Base-by-base conservation (phyloP, 2,329 filamentous ascomycete species). In the Tolypocladium guangdongense region DNA sequence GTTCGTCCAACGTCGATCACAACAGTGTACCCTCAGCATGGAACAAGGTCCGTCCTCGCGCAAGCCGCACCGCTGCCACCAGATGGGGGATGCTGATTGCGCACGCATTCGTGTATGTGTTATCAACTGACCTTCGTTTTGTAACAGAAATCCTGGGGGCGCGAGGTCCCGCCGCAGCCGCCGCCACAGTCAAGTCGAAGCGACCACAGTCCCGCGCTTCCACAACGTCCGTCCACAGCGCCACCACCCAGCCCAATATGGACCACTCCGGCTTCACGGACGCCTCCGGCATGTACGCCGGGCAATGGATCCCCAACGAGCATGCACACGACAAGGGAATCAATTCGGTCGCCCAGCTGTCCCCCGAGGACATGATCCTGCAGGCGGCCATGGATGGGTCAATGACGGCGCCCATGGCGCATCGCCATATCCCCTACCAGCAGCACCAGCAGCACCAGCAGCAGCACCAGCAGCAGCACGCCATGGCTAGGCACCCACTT, bases 321-420 rank as follows among this genome's bases (percentile, higher is more conserved):
- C 73, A 76, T 57, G 60, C 59, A 50, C 73, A 75, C 52, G 61
- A 69, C 11, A 74, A 74, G 60, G 71, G 74, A 49, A 72, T 80
- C 57, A 63, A 66, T 8, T 62, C 67, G 18, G 64, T 66, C 36
- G 66, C 71, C 35, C 74, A 76, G 52, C 74, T 84, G 71, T 74
- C 78, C 3, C 68, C 78, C 27, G 81, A 84, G 59, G 80, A 81
- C 55, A 76, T 83, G 68, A 76, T 84, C 49, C 69, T 84, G 56
- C 78, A 81, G 53, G 76, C 78, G 20, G 75, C 72, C 30, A 74
- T 83, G 63, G 75, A 74, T 52, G 66, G 68, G 16, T 69, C 74
- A 14, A 73, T 78, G 56, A 69, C 69, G 47, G 68, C 74, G 53
- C 61, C 67, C 45, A 70, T 78, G 63, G 59, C 62, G 3, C 68